These are phyloP conservation scores for Ascochyta rabiei DNA, from an alignment of 2,329 filamentous ascomycete species.

Conservation along the genomic window DNA sequence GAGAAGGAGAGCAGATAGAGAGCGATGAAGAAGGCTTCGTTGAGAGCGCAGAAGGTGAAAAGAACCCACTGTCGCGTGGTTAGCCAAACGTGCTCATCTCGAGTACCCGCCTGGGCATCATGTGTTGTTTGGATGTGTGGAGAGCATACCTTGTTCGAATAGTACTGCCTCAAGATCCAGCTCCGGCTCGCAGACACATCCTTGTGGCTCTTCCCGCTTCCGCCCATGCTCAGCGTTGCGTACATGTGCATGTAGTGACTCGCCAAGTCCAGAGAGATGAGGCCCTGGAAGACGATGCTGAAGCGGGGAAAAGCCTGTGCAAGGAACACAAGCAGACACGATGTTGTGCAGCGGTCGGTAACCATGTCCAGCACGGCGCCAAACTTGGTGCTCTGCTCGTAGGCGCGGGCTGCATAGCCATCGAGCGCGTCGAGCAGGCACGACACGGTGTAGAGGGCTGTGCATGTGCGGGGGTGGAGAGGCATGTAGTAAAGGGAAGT, in stretches of 20 bases:
- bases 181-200: conserved; percentile 86
- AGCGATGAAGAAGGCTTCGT: conserved; percentile 97
- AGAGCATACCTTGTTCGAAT: conserved; percentile 84
- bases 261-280: conserved; percentile 91
- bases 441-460: conserved; percentile 87
- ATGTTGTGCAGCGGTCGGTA: conserved; percentile 95
- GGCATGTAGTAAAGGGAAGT: conserved; percentile 99
- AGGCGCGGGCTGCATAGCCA: conserved; percentile 84
- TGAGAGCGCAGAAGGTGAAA: conserved; percentile 87
- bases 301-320: conserved; percentile 93
- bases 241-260: conserved; percentile 99
- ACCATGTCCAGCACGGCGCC: conserved; percentile 99
- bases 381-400: conserved; percentile 92
- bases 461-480: conserved; percentile 94
- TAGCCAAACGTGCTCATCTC: conserved; percentile 9
- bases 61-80: conserved; percentile 72
- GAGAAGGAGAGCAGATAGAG: conserved; percentile 98
- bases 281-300: conserved; percentile 89
- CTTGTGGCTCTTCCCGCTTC: conserved; percentile 84
- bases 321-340: conserved; percentile 92
- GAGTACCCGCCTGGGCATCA: neutral
- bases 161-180: conserved; percentile 92
- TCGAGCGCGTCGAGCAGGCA: conserved; percentile 95
- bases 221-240: conserved; percentile 86
- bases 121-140: neutral